Conservation (phyloP, 352 stramenopile genomes). For the Phytophthora kernoviae region DNA sequence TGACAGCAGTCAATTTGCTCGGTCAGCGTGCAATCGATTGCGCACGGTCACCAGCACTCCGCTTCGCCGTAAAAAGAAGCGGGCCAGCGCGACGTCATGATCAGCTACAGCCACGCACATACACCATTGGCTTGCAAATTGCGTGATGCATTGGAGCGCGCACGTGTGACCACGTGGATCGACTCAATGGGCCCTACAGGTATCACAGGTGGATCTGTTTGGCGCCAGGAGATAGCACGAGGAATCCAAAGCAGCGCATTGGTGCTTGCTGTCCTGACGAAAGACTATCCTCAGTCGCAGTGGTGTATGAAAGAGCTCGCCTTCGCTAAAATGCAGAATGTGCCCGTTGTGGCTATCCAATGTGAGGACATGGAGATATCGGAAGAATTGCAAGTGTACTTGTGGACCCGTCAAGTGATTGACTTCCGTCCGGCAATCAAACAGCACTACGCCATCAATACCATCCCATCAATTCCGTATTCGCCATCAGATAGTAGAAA, state of each 20-base stretch:
- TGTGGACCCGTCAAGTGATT: slow-evolving; percentile 88
- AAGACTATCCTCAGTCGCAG: slow-evolving; percentile 78
- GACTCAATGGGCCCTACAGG: slow-evolving; percentile 84
- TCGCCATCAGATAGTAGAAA: slow-evolving; percentile 4
- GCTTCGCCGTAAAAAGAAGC: slow-evolving; percentile 87
- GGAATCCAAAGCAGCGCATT: slow-evolving; percentile 79
- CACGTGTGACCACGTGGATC: slow-evolving; percentile 86
- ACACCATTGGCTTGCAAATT: slow-evolving; percentile 64
- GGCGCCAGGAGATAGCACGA: slow-evolving; percentile 81
- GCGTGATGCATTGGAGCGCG: slow-evolving; percentile 66
- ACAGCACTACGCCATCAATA: slow-evolving; percentile 19
- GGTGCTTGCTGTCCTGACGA: slow-evolving; percentile 72
- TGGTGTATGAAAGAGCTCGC: slow-evolving; percentile 90
- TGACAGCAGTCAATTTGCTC: slow-evolving; percentile 64
- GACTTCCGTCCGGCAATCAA: slow-evolving; percentile 68
- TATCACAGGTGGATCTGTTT: slow-evolving; percentile 80
- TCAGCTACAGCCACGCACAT: slow-evolving; percentile 88
- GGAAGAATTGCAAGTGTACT: slow-evolving; percentile 83
- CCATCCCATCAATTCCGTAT: slow-evolving; percentile 4
- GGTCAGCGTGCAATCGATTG: slow-evolving; percentile 81
- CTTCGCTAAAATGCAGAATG: slow-evolving; percentile 86
- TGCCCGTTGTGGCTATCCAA: slow-evolving; percentile 84
- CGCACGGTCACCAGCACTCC: slow-evolving; percentile 62
- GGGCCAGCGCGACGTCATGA: slow-evolving; percentile 85
- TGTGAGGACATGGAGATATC: slow-evolving; percentile 84